Evolutionary conservation across 2,329 filamentous ascomycete species (phyloP), one percentile per base, ranked within the genome.

Genomic region (Nectriaceae sp.): DNA sequence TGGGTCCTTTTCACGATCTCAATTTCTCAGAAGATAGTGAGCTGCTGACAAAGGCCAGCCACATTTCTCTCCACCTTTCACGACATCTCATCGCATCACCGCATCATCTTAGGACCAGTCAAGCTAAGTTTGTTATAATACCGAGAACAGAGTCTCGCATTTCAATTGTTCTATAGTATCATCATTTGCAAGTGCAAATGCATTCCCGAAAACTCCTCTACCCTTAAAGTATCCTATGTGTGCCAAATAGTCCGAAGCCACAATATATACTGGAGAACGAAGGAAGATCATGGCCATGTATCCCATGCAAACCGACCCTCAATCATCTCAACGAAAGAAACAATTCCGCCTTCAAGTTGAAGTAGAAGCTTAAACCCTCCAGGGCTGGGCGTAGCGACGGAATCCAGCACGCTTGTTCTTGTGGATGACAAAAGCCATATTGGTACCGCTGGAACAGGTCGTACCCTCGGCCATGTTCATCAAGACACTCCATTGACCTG

Each of bases 401-500:
- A 54, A 54, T 24, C 26, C 4, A 18, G 40, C 37, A 26, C 51
- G 60, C 48, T 52, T 61, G 40, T 52, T 47, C 43, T 52, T 38
- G 57, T 49, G 11, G 11, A 21, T n/a, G 22, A 55, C 54, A 36
- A 72, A 61, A 16, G 54, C 45, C 18, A 61, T 54, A 18, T 47
- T 50, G 29, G 59, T 50, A 43, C 64, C 66, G 19, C 61, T 54
- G 47, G 64, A 54, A 66, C 83, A 86, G 21, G 68, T 66, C 13
- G 78, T 84, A 31, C 83, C 83, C 1, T 70, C 54, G 2, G 82
- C 75, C 73, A 85, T 74, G 29, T 66, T 57, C 49, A 78, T 71
- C 33, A 71, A 52, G 5, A 57, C 60, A 16, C 77, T 75, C 83
- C 83, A 86, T 45, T 65, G 56, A 5, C 82, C 82, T 13, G 73